phyloP scores from a whole-genome alignment of 352 stramenopile genomes.

The Blastocystis sp. region DNA sequence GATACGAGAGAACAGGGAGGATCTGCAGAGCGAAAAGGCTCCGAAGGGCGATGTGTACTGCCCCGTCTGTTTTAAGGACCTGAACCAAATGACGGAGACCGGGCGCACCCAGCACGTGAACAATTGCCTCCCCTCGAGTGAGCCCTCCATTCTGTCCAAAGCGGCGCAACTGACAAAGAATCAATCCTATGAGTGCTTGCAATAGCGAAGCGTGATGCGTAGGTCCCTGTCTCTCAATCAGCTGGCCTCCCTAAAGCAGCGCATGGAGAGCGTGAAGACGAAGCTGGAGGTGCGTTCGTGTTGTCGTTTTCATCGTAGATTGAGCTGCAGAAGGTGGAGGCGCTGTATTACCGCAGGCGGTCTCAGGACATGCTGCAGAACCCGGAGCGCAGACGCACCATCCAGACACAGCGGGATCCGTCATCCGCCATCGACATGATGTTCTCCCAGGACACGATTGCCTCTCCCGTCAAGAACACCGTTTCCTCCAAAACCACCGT shows the following conservation, averaged over 20 bases:
- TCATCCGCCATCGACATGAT: neutral
- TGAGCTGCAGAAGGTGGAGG: neutral
- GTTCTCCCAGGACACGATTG: slow-evolving; percentile 20
- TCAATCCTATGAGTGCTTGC: slow-evolving; percentile 4
- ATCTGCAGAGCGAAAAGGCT: neutral
- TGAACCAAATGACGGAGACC: slow-evolving; percentile 25
- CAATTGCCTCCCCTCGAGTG: slow-evolving; percentile 7
- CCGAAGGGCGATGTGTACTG: slow-evolving; percentile 23
- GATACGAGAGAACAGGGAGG: neutral
- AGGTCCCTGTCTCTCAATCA: slow-evolving; percentile 11
- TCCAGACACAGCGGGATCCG: neutral
- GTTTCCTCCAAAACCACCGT: too few species aligned
- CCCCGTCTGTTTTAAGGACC: slow-evolving; percentile 53
- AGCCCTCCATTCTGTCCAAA: slow-evolving; percentile 2
- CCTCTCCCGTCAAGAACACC: neutral
- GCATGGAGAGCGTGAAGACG: slow-evolving; percentile 23
- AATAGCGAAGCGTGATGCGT: neutral
- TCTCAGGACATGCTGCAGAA: slow-evolving; percentile 15
- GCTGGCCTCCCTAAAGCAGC: slow-evolving; percentile 28
- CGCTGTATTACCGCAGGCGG: slow-evolving; percentile 44
- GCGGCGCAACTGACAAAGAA: neutral
- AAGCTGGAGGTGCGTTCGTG: slow-evolving; percentile 31
- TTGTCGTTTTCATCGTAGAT: neutral
- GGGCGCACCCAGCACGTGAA: slow-evolving; percentile 59
- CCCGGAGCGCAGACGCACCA: neutral